Base-by-base conservation (phyloP, 73 alveolate species). In the Symbiodinium pilosum region DNA sequence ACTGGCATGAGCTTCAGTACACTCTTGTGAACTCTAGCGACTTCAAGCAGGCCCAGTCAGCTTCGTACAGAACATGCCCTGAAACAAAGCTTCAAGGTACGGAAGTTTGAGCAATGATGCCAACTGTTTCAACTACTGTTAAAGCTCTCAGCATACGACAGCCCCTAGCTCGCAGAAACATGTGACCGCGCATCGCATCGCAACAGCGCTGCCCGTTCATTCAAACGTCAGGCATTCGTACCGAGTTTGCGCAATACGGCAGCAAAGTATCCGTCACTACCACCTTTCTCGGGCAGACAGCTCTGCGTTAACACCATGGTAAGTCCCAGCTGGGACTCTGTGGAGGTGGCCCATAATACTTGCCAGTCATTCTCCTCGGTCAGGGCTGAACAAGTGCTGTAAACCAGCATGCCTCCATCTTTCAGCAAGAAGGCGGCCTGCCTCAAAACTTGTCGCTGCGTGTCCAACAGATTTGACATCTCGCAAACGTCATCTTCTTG, bases 291-390 rank as follows among this genome's bases (percentile, higher is more conserved):
- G 54, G 93, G 93, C 83, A 86, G 36, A 54, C 47, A 32, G 69
- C 93, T 40, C 28, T 86, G 56, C 40, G 83, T 47, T 24, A 14
- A 20, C 32, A 34, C 64, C 18, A 52, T 38, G 18, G 93, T 20
- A 20, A 86, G 84, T n/a, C 84, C 84, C n/a, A 86, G 93, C 32
- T 86, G 93, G n/a, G 64, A 43, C 18, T 36, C 93, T 21, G 93
- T 54, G 30, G 38, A 24, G 24, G 81, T 64, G 40, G 81, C 81
- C 93, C 93, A 86, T 4, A 16, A 28, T 26, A 86, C 69, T 52
- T 86, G 93, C 16, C 30, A 14, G 52, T 86, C 93, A 47, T 86
- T 86, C 69, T 86, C 93, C 83, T 86, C 93, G 32, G 83, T 43
- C 83, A 86, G 52, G 42, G 41, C 42, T 30, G 93, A 86, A 26